These are phyloP conservation scores for Haplosporangium sp. DNA, from an alignment of 371 early-diverging fungal genomes.

Conservation along the genomic window DNA sequence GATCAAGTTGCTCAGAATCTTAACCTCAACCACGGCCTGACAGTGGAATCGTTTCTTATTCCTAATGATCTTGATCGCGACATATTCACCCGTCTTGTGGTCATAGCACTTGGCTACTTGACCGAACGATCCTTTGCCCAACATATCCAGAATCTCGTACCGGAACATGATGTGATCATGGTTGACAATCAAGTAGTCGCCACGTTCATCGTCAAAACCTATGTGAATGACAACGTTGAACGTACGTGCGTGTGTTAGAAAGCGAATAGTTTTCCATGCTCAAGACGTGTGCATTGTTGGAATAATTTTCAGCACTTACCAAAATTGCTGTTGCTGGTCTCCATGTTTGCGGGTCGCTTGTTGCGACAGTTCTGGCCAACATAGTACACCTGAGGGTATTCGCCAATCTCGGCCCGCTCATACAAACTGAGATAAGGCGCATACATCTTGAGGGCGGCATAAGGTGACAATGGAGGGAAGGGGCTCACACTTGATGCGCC, in stretches of 20 bases:
- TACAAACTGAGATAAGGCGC: conserved; percentile 76
- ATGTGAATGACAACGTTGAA: background rate
- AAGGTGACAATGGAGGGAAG: conserved; percentile 39
- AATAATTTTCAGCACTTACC: conserved; percentile 47
- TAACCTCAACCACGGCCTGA: conserved; percentile 95
- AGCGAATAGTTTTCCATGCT: background rate
- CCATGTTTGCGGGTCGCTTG: conserved; percentile 63
- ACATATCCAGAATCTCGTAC: conserved; percentile 87
- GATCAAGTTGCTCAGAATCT: conserved; percentile 81
- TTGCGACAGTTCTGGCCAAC: conserved; percentile 78
- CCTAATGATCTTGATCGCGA: conserved; percentile 96
- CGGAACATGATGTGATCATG: conserved; percentile 93
- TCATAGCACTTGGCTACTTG: conserved; percentile 95
- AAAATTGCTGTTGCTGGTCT: conserved; percentile 64
- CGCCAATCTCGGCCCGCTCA: conserved; percentile 87
- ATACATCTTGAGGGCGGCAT: conserved; percentile 68
- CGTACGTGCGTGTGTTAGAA: background rate
- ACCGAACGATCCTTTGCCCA: conserved; percentile 99
- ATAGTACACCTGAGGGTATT: conserved; percentile 86
- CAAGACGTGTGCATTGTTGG: no score
- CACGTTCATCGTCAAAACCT: conserved; percentile 94
- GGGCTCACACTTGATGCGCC: conserved; percentile 20
- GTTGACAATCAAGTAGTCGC: conserved; percentile 87
- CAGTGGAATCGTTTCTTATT: conserved; percentile 96
- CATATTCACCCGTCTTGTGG: conserved; percentile 86